Evolutionary conservation across 768 basidiomycete genomes (phyloP), one percentile per base, ranked within the genome.

Genomic region (Omphalotus guepiniiformis): DNA sequence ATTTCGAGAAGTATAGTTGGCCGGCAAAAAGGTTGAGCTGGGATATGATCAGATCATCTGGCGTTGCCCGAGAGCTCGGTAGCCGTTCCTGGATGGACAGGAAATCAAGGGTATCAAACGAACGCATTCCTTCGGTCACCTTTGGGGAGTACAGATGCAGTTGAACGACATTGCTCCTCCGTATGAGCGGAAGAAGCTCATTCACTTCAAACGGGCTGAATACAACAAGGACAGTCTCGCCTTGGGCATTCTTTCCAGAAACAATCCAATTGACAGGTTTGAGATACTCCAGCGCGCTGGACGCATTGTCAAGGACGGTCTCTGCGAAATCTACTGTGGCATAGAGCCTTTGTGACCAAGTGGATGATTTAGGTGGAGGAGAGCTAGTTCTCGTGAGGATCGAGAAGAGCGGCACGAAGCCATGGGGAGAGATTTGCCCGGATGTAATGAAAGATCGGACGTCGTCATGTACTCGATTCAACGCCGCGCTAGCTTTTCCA

Each of bases 11-110:
- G 46, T 69, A 77, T 3, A 77, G 60, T 45, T 77, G 72, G 2
- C 73, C 75, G 12, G 73, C 70, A 53, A 69, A 74, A 25, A 75
- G 49, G 30, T 70, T 73, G 28, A 77, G 57, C 38, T 74, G 71
- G 21, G 42, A 44, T 22, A 60, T 61, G 7, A 58, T 39, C 7
- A 48, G 29, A 2, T 43, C 34, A 1, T 49, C 40, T 27, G 53
- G 50, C 1, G 57, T 49, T 6, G 41, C 42, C 54, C 60, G 62
- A 7, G 36, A 36, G 2, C 23, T 19, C 1, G 63, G 50, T 2
- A 62, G 39, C 3, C 56, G 8, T n/a, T n/a, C 49, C n/a, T 67
- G 70, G 39, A 67, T 39, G 19, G 51, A 50, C 36, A 57, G 59
- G 46, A 68, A 61, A n/a, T 42, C 36, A 38, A 71, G 53, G 51